Evolutionary conservation across 805 yeast species (phyloP).

Genomic region (Alloascoidea africana): DNA sequence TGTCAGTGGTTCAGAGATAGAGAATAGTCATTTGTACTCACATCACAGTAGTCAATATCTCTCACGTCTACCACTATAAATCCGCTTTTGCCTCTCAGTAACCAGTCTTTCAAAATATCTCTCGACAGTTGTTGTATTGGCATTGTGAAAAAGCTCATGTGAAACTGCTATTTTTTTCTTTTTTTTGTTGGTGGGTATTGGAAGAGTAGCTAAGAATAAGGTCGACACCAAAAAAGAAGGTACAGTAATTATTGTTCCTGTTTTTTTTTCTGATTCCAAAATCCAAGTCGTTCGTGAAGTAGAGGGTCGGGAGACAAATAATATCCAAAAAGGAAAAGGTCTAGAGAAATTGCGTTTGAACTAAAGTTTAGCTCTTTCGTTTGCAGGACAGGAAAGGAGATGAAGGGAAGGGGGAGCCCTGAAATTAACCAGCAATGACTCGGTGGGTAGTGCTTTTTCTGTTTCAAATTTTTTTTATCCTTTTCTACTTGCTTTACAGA

Average conservation of each 20-base stretch:
- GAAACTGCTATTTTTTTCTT: conserved; percentile 1
- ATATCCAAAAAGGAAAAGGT: too few species aligned
- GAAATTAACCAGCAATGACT: too few species aligned
- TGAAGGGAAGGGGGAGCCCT: too few species aligned
- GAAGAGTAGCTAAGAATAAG: conserved; percentile 5
- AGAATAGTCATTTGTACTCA: conserved; percentile 16
- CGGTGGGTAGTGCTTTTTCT: too few species aligned
- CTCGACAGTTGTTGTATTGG: conserved; percentile 2
- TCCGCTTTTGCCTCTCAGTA: conserved; percentile 21
- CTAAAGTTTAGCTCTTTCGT: too few species aligned
- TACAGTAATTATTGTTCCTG: conserved; percentile 5
- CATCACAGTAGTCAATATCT: conserved; percentile 70
- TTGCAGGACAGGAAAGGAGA: too few species aligned
- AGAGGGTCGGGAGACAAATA: too few species aligned
- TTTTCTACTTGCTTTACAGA: too few species aligned
- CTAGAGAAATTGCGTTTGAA: too few species aligned
- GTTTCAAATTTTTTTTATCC: too few species aligned
- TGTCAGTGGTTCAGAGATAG: conserved; percentile 15
- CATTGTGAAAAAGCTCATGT: background rate
- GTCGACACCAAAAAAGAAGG: conserved; percentile 4
- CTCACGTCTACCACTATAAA: conserved; percentile 69
- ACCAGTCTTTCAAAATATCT: conserved; percentile 19
- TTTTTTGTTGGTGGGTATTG: conserved; percentile 6
- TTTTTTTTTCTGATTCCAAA: conserved; percentile 10
- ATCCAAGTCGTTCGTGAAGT: conserved; percentile 5